A percentile compares a stretch with the other conserved stretches of the same genome.
Conservation (phyloP, 352 stramenopile species). For the Pythium aristosporum region DNA sequence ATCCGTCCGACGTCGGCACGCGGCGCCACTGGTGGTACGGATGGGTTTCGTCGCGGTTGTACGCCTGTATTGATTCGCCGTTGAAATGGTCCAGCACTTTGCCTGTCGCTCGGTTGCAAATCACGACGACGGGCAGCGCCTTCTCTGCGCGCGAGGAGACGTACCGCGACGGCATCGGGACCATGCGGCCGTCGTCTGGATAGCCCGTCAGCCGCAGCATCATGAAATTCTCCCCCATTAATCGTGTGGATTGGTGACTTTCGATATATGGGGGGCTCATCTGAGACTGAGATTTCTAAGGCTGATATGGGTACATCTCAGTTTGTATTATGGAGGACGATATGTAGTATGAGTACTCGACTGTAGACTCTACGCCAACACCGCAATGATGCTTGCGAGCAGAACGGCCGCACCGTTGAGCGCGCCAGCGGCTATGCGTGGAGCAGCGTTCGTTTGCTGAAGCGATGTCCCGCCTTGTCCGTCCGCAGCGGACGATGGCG, state of each 20-base stretch:
- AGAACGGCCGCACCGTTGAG: not conserved
- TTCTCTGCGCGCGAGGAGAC: not conserved
- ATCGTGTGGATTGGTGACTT: too few relatives aligned
- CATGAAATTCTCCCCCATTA: too few relatives aligned
- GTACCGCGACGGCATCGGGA: not conserved
- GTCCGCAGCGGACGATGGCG: not conserved
- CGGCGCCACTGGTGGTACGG: slow-evolving; percentile 14
- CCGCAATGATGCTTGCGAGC: not conserved
- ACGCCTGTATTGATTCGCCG: slow-evolving; percentile 15
- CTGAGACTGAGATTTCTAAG: not conserved
- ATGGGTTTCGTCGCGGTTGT: slow-evolving; percentile 5
- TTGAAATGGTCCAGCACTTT: slow-evolving; percentile 22
- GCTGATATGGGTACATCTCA: slow-evolving; percentile 11
- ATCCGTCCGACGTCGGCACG: not conserved
- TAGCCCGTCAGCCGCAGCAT: too few relatives aligned
- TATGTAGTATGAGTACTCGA: too few relatives aligned
- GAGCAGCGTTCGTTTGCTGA: not conserved
- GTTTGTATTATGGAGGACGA: not conserved
- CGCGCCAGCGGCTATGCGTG: not conserved
- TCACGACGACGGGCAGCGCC: slow-evolving; percentile 7
- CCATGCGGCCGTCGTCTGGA: too few relatives aligned
- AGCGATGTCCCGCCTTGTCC: not conserved
- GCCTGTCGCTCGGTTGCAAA: slow-evolving; percentile 22
- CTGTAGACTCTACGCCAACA: not conserved
- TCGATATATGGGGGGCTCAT: not conserved